Evolutionary conservation across 805 yeast genomes (phyloP).

Genomic region (Metschnikowia cubensis): DNA sequence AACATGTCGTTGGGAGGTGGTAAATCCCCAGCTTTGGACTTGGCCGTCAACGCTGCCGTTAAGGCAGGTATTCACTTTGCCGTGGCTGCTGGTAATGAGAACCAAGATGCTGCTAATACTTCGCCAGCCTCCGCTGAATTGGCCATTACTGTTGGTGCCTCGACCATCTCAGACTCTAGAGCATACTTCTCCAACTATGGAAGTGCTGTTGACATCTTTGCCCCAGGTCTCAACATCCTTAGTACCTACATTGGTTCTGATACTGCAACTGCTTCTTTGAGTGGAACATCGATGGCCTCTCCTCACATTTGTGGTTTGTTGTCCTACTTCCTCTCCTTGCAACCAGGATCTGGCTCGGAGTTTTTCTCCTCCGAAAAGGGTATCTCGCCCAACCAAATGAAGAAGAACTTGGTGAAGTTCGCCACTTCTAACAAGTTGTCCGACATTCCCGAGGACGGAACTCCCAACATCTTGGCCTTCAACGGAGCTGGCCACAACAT

Average conservation of each 20-base stretch:
- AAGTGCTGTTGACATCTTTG: constrained; percentile 49
- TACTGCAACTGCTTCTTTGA: constrained; percentile 72
- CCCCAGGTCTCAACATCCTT: constrained; percentile 53
- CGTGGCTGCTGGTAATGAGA: constrained; percentile 63
- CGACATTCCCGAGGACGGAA: constrained; percentile 62
- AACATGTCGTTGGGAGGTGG: constrained; percentile 64
- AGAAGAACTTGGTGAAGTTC: constrained; percentile 67
- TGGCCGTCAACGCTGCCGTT: constrained; percentile 57
- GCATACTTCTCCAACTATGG: constrained; percentile 56
- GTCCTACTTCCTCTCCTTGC: constrained; percentile 82
- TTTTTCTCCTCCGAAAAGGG: constrained; percentile 50
- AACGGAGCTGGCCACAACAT: constrained; percentile 79
- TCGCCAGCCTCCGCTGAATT: constrained; percentile 60
- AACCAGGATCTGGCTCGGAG: constrained; percentile 68
- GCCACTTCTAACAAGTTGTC: constrained; percentile 57
- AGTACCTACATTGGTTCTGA: constrained; percentile 71
- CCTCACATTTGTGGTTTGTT: constrained; percentile 94
- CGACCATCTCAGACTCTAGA: constrained; percentile 41
- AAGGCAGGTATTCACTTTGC: constrained; percentile 55
- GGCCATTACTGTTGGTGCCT: constrained; percentile 52
- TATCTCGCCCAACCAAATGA: constrained; percentile 69
- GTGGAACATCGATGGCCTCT: constrained; percentile 98
- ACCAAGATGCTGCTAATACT: constrained; percentile 54
- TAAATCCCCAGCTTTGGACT: constrained; percentile 50
- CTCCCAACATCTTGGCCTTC: constrained; percentile 73